Evolutionary conservation across 495 filamentous ascomycete genomes (phyloP), one percentile per base, ranked within the genome.

Genomic region (Articulospora tetracladia): DNA sequence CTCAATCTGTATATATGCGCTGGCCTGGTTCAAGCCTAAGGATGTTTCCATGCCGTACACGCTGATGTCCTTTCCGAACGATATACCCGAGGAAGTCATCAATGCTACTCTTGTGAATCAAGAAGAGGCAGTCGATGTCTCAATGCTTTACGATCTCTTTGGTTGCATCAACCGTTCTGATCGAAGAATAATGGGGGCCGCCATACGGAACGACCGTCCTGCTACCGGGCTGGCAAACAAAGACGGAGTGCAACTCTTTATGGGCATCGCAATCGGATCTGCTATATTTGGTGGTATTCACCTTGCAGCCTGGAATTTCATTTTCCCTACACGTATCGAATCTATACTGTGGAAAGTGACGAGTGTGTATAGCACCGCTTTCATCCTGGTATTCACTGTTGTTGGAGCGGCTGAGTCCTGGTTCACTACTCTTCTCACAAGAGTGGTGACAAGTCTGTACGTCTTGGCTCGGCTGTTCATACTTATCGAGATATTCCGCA

Each of bases 401-500:
- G 2, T n/a, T 12, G 51, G 2, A 36, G 30, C 2, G 24, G 34
- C 34, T 6, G 20, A 3, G 51, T 8, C 13, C 26, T 26, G 22
- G 13, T 8, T 17, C 12, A 22, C 8, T 8, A 49, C 20, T 49
- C 22, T 11, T 23, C 8, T 49, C 20, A 8, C 46, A 12, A n/a
- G n/a, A n/a, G n/a, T n/a, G n/a, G n/a, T n/a, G n/a, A n/a, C n/a
- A n/a, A n/a, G 4, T 15, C 25, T 62, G 0, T 71, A 71, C 52
- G 17, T 68, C 2, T 1, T 61, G 3, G 60, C 65, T 25, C 52
- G 70, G 3, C 23, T 69, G 32, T 67, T 62, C 58, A 52, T 73
- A 1, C n/a, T 70, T 2, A 63, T 70, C 6, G 69, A 73, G 60
- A 53, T 64, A 7, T 64, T 73, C 48, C 58, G 67, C 13, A 65